Percentiles rank a stretch among this genome's conserved stretches.
phyloP scores from a whole-genome alignment of 1,139 yeast species.

The Yamadazyma blattariae region DNA sequence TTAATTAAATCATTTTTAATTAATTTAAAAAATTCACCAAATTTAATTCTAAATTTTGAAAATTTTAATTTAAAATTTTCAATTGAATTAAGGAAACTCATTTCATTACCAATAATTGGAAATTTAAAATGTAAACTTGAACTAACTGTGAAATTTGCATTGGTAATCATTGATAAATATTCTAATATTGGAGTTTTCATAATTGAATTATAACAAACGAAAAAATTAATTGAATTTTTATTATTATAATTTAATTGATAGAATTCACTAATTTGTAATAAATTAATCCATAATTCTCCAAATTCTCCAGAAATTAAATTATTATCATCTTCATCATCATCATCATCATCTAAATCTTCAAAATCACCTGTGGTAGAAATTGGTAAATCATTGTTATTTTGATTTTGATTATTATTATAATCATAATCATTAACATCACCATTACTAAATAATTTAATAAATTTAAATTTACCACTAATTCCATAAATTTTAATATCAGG shows the following conservation, averaged over 20 bases:
- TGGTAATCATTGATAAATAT: slow-evolving; percentile 63
- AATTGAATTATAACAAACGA: slow-evolving; percentile 69
- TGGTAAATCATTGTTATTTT: slow-evolving; percentile 40
- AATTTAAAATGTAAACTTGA: slow-evolving; percentile 73
- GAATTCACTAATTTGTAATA: slow-evolving; percentile 65
- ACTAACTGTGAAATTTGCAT: slow-evolving; percentile 70
- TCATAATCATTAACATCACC: slow-evolving; percentile 37
- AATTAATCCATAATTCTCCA: slow-evolving; percentile 75
- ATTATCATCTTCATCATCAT: slow-evolving; percentile 7
- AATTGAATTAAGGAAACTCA: slow-evolving; percentile 58
- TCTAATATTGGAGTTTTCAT: slow-evolving; percentile 62
- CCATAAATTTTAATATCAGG: slow-evolving; percentile 58
- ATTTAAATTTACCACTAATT: slow-evolving; percentile 67
- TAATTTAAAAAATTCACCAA: slow-evolving; percentile 64
- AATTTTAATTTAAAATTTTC: slow-evolving; percentile 63
- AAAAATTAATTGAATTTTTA: slow-evolving; percentile 51
- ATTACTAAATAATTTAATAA: slow-evolving; percentile 67
- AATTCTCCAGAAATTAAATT: slow-evolving; percentile 49
- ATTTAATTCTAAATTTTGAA: slow-evolving; percentile 58
- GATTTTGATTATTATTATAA: slow-evolving; percentile 50
- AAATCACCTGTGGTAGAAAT: too few species aligned
- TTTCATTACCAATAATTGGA: slow-evolving; percentile 69
- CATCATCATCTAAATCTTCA: slow-evolving; percentile 1
- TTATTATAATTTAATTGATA: slow-evolving; percentile 19
- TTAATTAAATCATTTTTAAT: slow-evolving; percentile 51